Evolutionary conservation across 345 rosid genomes (phyloP).

Genomic region (Clarkia xantiana): DNA sequence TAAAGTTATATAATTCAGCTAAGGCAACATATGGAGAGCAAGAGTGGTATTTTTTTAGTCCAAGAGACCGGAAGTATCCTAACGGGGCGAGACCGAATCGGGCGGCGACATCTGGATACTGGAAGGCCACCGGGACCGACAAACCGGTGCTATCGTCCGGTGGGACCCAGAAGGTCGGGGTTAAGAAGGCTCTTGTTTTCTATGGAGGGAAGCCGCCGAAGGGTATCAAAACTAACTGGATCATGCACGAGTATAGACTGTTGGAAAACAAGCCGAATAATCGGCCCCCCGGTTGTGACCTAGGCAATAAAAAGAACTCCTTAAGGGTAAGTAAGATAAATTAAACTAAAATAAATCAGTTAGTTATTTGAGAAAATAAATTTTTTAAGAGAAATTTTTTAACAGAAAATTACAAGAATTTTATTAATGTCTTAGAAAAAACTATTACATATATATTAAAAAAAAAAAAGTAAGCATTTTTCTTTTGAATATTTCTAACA

Average conservation of each 20-base stretch:
- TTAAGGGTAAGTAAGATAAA: conserved; percentile 36
- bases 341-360: no score
- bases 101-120: conserved; percentile 93
- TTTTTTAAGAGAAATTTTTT: no score
- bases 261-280: conserved; percentile 35
- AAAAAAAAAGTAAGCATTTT: no score
- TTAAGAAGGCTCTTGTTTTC: conserved; percentile 83
- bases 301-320: conserved; percentile 65
- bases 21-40: conserved; percentile 92
- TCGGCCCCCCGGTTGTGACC: conserved; percentile 49
- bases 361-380: no score
- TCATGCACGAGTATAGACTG: conserved; percentile 93
- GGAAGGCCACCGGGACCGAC: conserved; percentile 99
- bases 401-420: no score
- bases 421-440: no score
- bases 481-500: no score
- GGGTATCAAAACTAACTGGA: conserved; percentile 95
- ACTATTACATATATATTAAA: no score
- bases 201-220: conserved; percentile 96
- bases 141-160: conserved; percentile 64
- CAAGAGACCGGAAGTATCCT: conserved; percentile 89
- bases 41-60: conserved; percentile 97
- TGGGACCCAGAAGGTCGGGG: conserved; percentile 66
- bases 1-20: conserved; percentile 21
- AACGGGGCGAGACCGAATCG: conserved; percentile 94